phyloP scores from a whole-genome alignment of 202 grass and related monocot species.

The Musa balbisiana region DNA sequence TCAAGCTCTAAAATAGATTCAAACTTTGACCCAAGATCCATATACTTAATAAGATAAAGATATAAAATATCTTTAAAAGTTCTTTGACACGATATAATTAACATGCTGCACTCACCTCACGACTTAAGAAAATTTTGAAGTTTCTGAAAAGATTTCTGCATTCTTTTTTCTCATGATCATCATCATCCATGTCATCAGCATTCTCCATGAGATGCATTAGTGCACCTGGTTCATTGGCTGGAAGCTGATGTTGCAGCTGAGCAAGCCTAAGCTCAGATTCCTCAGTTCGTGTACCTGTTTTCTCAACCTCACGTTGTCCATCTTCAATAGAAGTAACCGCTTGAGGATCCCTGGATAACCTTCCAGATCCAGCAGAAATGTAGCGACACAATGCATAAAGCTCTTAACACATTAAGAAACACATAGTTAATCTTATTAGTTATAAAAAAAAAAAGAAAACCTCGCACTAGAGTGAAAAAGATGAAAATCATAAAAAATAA shows the following conservation, averaged over 20 bases:
- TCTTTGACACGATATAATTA: too few species aligned
- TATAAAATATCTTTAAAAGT: too few species aligned
- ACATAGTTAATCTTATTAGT: not conserved
- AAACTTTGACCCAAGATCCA: not conserved
- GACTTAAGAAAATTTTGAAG: constrained; percentile 82
- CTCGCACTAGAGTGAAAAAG: not conserved
- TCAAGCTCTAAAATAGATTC: not conserved
- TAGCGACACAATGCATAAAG: constrained; percentile 87
- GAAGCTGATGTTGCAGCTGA: constrained; percentile 84
- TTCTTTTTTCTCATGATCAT: constrained; percentile 45
- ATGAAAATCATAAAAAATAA: not conserved
- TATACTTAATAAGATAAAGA: not conserved
- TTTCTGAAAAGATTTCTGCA: constrained; percentile 80
- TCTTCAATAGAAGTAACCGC: constrained; percentile 31
- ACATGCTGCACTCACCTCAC: constrained; percentile 47
- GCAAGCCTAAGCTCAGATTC: constrained; percentile 88
- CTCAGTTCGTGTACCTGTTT: constrained; percentile 37
- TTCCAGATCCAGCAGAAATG: constrained; percentile 48
- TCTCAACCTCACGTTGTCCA: constrained; percentile 32
- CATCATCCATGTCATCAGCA: constrained; percentile 45
- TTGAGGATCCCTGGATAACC: constrained; percentile 27
- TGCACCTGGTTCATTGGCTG: constrained; percentile 81
- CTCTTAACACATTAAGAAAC: constrained; percentile 37
- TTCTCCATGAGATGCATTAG: constrained; percentile 94
- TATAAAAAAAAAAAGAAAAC: not conserved